These are phyloP conservation scores for Gossypium mustelinum DNA, from an alignment of 345 rosid genomes.

Conservation along the genomic window DNA sequence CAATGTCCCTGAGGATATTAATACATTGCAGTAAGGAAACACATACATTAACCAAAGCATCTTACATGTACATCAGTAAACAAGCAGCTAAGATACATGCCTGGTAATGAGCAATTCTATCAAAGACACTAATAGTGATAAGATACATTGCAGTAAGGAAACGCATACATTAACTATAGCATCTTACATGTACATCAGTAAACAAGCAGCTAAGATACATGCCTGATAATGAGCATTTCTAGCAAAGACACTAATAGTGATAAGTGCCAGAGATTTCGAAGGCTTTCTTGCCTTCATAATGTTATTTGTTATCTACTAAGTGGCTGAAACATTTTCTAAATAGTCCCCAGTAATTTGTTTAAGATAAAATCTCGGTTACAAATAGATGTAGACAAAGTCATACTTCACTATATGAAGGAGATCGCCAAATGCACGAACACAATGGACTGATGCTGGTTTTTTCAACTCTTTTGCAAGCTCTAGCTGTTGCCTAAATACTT, in stretches of 20 bases:
- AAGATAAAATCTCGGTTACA: not conserved
- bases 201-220: not conserved
- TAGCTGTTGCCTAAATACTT: conserved; percentile 75
- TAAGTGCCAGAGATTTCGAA: not conserved
- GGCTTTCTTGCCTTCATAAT: not conserved
- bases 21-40: conserved; percentile 5
- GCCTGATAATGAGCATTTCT: not conserved
- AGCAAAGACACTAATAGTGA: not conserved
- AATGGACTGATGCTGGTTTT: conserved; percentile 72
- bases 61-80: not conserved
- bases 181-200: not conserved
- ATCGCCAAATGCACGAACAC: conserved; percentile 89
- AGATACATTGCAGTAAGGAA: conserved; percentile 6
- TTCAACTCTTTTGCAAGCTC: conserved; percentile 80
- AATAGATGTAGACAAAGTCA: conserved; percentile 4
- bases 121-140: not conserved
- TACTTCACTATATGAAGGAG: conserved; percentile 80
- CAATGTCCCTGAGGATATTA: conserved; percentile 43
- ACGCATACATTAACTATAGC: not conserved
- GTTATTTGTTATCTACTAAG: not conserved
- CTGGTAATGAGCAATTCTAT: not conserved
- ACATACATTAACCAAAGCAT: not conserved
- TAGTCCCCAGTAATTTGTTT: not conserved
- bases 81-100: not conserved
- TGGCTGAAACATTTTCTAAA: not conserved